Percentiles rank a stretch among this genome's conserved stretches.
phyloP scores from a whole-genome alignment of 768 basidiomycete genomes.

The Coprinopsis sp. region DNA sequence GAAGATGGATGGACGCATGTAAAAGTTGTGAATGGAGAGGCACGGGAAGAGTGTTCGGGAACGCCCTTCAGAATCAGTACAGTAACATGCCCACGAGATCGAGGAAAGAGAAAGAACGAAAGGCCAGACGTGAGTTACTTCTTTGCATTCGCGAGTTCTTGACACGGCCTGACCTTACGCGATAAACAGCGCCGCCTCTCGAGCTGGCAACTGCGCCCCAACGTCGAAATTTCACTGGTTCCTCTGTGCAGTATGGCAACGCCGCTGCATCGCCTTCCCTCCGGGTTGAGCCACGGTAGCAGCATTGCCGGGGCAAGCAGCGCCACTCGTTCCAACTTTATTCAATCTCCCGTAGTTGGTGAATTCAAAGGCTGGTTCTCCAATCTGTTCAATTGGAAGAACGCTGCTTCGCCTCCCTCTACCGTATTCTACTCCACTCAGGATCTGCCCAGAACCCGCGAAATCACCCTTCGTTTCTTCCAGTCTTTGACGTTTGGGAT shows the following conservation, averaged over 20 bases:
- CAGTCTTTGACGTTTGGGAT: slow-evolving; percentile 60
- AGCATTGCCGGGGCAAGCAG: slow-evolving; percentile 15
- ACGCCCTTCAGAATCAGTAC: background rate
- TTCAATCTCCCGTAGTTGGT: slow-evolving; percentile 69
- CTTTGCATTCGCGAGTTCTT: background rate
- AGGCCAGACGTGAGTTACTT: slow-evolving; percentile 49
- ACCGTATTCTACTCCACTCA: slow-evolving; percentile 52
- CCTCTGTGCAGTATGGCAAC: slow-evolving; percentile 35
- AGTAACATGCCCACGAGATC: background rate
- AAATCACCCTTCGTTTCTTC: slow-evolving; percentile 59
- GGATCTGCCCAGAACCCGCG: slow-evolving; percentile 55
- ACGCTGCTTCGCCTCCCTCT: slow-evolving; percentile 35
- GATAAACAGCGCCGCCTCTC: slow-evolving; percentile 47
- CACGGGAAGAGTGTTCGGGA: background rate
- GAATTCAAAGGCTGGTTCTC: slow-evolving; percentile 94
- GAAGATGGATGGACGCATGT: slow-evolving; percentile 3
- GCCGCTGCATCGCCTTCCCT: slow-evolving; percentile 24
- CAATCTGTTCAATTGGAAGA: slow-evolving; percentile 91
- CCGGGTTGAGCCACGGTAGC: too few species aligned
- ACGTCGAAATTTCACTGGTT: slow-evolving; percentile 45
- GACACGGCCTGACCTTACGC: slow-evolving; percentile 7
- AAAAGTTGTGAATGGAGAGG: background rate
- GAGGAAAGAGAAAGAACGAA: slow-evolving; percentile 37
- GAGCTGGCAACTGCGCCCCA: slow-evolving; percentile 45
- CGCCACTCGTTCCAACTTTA: too few species aligned